Evolutionary conservation across 768 basidiomycete species (phyloP).

Genomic region (Exidia glandulosa): DNA sequence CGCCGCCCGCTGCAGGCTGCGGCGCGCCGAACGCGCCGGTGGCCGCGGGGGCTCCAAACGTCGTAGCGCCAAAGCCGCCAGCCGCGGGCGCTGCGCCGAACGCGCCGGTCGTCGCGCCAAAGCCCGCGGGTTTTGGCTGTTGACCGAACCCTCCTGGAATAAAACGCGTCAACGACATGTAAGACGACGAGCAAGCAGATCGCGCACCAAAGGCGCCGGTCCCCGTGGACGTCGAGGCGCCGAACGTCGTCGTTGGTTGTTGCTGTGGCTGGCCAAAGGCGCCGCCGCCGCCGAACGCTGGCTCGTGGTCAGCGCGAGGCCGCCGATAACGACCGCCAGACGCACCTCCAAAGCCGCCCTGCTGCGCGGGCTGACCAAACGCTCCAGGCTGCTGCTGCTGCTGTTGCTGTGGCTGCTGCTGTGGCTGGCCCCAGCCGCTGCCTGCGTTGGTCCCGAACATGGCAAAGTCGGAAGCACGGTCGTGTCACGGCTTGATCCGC

Average conservation of each 20-base stretch:
- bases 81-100: slow-evolving; percentile 15
- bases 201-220: neutral
- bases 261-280: slow-evolving; percentile 29
- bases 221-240: slow-evolving; percentile 33
- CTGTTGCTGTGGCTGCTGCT: slow-evolving; percentile 41
- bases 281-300: neutral
- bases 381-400: slow-evolving; percentile 34
- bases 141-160: slow-evolving; percentile 11
- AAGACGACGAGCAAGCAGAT: neutral
- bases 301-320: neutral
- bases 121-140: slow-evolving; percentile 58
- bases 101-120: slow-evolving; percentile 37
- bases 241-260: slow-evolving; percentile 42
- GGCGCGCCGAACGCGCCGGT: slow-evolving; percentile 33
- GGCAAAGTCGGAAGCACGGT: neutral
- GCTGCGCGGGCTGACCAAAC: slow-evolving; percentile 20
- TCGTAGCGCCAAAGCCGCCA: slow-evolving; percentile 35
- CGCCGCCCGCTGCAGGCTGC: slow-evolving; percentile 13
- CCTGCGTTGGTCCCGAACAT: neutral
- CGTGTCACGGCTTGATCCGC: neutral
- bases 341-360: neutral
- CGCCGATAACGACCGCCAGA: neutral
- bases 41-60: slow-evolving; percentile 35
- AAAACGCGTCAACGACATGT: slow-evolving; percentile 1
- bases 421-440: slow-evolving; percentile 7